Base-by-base conservation (phyloP, 139 green algal species). In the Chlamydomonas asymmetrica region DNA sequence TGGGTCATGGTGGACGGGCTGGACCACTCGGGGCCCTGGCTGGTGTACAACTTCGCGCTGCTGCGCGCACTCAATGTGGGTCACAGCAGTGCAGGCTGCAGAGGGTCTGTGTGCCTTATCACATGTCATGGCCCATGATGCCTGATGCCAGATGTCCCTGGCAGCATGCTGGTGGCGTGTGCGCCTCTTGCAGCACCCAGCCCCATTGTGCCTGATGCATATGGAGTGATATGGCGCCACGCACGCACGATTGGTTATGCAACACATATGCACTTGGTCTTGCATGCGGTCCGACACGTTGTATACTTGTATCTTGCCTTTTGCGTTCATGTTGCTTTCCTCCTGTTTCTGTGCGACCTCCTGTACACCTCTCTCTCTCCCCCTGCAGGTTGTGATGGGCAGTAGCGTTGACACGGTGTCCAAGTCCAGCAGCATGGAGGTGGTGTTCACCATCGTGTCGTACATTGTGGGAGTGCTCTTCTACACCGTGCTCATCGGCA, bases 401-500 rank as follows among this genome's bases (percentile, higher is more conserved):
- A 59, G 43, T 39, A 71, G 73, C 48, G 73, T 72, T n/a, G 73
- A 79, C 49, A 32, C 0, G 2, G 77, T 84, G n/a, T 79, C 73
- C n/a, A 76, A n/a, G 45, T 52, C 63, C 66, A 67, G n/a, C 66
- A 75, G 5, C 6, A 43, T 86, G 61, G 73, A 80, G 56, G 63
- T 80, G 39, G 74, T 73, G 13, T 80, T 80, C 56, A 80, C 74
- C 32, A 73, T 80, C 37, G n/a, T 56, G 22, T 67, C 45, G 16
- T 74, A 74, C 34, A 60, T 80, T 1, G 56, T 82, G 31, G 82
- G 82, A 2, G 80, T 82, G 35, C 62, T 71, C 29, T 79, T 86
- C 66, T 88, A 84, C 69, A 78, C 83, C 49, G 71, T 86, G 7
- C 76, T 88, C 34, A 66, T 86, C 6, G 83, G 83, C 54, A 79